Conservation (phyloP, 2,329 filamentous ascomycete species). For the Stachybotrys chlorohalonatus region DNA sequence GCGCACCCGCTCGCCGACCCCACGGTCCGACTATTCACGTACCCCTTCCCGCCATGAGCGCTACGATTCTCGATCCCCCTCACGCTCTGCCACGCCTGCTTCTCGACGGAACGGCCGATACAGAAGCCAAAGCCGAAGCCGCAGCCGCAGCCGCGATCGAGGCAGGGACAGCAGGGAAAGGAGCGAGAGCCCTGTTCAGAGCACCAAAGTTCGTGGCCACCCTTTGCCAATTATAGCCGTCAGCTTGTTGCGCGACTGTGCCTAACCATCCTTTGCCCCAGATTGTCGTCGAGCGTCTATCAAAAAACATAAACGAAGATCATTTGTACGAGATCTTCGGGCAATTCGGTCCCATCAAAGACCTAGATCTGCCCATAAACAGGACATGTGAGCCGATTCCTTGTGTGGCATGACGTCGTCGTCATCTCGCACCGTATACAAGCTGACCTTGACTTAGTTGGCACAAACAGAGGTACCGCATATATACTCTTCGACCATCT, state of each 20-base stretch:
- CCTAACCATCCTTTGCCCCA: slow-evolving; percentile 25
- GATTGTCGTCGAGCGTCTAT: slow-evolving; percentile 94
- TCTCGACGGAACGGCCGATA: slow-evolving; percentile 23
- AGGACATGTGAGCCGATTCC: slow-evolving; percentile 57
- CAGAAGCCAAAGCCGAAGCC: slow-evolving; percentile 12
- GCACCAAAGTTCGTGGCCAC: slow-evolving; percentile 40
- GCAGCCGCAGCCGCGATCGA: slow-evolving; percentile 23
- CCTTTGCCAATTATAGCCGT: not conserved
- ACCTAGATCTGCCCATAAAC: slow-evolving; percentile 86
- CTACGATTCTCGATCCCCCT: slow-evolving; percentile 22
- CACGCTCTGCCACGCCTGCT: slow-evolving; percentile 19
- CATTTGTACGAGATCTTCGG: slow-evolving; percentile 92
- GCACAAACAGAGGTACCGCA: slow-evolving; percentile 84
- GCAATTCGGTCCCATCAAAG: slow-evolving; percentile 74
- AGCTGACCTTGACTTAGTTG: slow-evolving; percentile 42
- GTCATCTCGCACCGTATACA: slow-evolving; percentile 3
- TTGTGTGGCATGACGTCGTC: not conserved
- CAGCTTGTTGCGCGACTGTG: not conserved
- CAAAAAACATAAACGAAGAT: slow-evolving; percentile 84
- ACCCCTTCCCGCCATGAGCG: slow-evolving; percentile 21
- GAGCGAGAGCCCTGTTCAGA: slow-evolving; percentile 30
- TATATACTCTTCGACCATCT: slow-evolving; percentile 80
- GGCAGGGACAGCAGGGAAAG: slow-evolving; percentile 25
- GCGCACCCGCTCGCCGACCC: slow-evolving; percentile 24
- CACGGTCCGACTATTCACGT: slow-evolving; percentile 22